Base-by-base conservation (phyloP, 257 asterid genomes). In the Anisodus tanguticus region DNA sequence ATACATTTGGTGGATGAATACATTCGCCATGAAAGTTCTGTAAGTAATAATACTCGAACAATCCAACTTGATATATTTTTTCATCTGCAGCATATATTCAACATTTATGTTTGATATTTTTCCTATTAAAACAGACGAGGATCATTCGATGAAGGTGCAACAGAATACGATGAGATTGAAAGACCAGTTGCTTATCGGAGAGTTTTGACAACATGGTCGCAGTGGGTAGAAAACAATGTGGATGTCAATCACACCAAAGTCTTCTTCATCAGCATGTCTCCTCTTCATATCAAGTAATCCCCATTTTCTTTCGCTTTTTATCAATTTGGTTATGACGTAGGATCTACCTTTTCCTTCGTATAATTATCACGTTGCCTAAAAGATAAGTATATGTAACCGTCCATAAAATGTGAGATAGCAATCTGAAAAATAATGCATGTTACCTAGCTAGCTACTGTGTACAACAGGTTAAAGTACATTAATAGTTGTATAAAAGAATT, bases 1-100 rank as follows among this genome's bases (percentile, higher is more conserved):
- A 0, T 95, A 95, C 79, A 95, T 95, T 72, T 95, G 98, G 98
- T 95, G 98, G 98, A 95, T 95, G 98, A 95, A 95, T 89, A 95
- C 97, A 80, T 79, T 78, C 39, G 83, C 88, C 85, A 95, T 95
- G 96, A 95, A 95, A 92, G 90, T 93, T 67, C 63, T 95, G 98
- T 95, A 86, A 92, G 95, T 91, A 82, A 12, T 3, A 35, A 39
- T 26, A 76, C 63, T 51, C 63, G 19, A 19, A 59, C 2, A 19
- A 22, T 62, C 37, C 13, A 15, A 15, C 63, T 76, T 76, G 81
- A 49, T 51, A 19, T 49, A 22, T 12, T 45, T 7, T 6, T 12
- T 31, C 13, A 41, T 54, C 47, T 53, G 19, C 63, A 11, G 19
- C 9, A 31, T 31, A 31, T 31, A 49, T 76, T 26, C 59, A 8